A percentile compares a stretch with the other conserved stretches of the same genome.
These are phyloP conservation scores for Elaeis guineensis DNA, from an alignment of 176 grass and related monocot species.

Conservation along the genomic window DNA sequence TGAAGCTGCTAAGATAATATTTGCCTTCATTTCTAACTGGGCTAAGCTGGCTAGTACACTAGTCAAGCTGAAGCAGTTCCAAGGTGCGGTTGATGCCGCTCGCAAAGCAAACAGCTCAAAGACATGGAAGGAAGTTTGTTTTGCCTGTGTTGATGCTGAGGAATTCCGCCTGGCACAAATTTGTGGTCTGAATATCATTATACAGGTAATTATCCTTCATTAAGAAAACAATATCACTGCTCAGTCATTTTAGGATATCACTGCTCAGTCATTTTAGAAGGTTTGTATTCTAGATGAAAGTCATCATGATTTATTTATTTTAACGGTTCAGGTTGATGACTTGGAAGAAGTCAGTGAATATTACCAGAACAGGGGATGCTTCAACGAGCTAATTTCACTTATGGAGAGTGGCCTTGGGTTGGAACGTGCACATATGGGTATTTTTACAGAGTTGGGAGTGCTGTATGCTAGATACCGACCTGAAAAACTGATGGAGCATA, in stretches of 20 bases:
- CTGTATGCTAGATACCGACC: neutral
- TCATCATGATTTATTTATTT: neutral
- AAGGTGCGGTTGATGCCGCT: constrained; percentile 96
- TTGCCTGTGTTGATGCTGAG: constrained; percentile 96
- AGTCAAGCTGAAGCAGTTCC: constrained; percentile 89
- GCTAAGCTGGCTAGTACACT: constrained; percentile 86
- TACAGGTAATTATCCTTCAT: constrained; percentile 41
- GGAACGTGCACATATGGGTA: constrained; percentile 59
- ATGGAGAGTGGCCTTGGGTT: constrained; percentile 44
- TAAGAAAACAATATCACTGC: too few relatives aligned
- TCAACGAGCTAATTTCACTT: constrained; percentile 41
- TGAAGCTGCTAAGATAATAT: constrained; percentile 98
- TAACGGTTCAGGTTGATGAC: constrained; percentile 29
- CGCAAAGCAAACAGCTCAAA: constrained; percentile 88
- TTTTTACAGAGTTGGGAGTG: neutral
- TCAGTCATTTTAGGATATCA: too few relatives aligned
- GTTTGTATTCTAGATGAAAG: too few relatives aligned
- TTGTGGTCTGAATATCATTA: constrained; percentile 90
- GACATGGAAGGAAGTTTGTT: constrained; percentile 96
- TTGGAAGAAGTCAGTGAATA: constrained; percentile 44
- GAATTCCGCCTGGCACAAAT: constrained; percentile 95
- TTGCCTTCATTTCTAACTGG: constrained; percentile 97
- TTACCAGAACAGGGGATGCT: constrained; percentile 42
- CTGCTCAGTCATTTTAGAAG: too few relatives aligned
- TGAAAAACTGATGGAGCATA: neutral